Evolutionary conservation across 2,329 filamentous ascomycete species (phyloP).

Genomic region (Nectriaceae sp.): DNA sequence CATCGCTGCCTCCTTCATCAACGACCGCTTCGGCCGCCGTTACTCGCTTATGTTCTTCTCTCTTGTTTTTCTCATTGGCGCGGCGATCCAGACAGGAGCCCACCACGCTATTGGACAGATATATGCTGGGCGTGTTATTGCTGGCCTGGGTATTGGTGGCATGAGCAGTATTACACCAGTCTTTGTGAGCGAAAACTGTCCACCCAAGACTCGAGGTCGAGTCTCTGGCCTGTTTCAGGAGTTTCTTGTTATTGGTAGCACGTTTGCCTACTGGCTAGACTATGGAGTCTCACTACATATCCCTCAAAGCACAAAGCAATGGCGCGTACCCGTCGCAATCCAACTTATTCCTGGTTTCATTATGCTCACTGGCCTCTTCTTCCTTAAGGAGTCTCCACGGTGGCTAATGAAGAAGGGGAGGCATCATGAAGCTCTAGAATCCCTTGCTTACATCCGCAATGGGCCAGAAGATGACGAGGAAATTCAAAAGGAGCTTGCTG

Average conservation of each 20-base stretch:
- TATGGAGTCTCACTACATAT: conserved; percentile 18
- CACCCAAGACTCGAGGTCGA: conserved; percentile 20
- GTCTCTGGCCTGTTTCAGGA: conserved; percentile 24
- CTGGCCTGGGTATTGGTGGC: conserved; percentile 27
- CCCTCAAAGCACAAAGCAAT: conserved; percentile 14
- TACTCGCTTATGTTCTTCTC: conserved; percentile 20
- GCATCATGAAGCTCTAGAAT: conserved; percentile 11
- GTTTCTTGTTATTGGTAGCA: conserved; percentile 21
- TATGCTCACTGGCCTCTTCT: conserved; percentile 6
- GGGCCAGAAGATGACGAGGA: not conserved
- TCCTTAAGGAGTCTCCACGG: conserved; percentile 18
- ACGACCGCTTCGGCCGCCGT: conserved; percentile 20
- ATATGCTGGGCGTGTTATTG: conserved; percentile 22
- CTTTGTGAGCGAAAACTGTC: conserved; percentile 23
- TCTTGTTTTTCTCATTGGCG: conserved; percentile 19
- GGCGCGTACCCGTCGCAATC: conserved; percentile 11
- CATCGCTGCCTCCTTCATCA: conserved; percentile 19
- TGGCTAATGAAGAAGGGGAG: conserved; percentile 24
- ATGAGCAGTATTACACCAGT: conserved; percentile 25
- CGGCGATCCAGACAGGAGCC: conserved; percentile 18
- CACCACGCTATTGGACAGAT: conserved; percentile 20
- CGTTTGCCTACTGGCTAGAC: conserved; percentile 18
- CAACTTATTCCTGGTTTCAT: conserved; percentile 9
- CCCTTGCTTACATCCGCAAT: conserved; percentile 9
- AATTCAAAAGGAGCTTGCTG: conserved; percentile 1